Evolutionary conservation across 768 basidiomycete species (phyloP).

Genomic region (Coprinopsis marcescibilis): DNA sequence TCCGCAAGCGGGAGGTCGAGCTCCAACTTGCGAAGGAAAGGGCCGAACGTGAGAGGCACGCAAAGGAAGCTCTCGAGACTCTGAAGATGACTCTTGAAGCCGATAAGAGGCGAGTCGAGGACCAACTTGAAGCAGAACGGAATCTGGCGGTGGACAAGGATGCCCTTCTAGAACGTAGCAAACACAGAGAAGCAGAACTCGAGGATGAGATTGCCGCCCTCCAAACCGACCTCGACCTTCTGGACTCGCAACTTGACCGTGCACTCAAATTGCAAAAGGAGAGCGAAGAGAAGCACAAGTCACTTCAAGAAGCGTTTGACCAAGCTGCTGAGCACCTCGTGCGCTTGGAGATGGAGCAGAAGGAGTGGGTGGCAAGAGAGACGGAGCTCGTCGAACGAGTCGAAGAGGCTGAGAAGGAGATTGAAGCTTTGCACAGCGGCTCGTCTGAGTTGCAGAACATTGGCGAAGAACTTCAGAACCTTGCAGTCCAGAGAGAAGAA

Average conservation of each 20-base stretch:
- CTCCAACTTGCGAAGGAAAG: slow-evolving; percentile 73
- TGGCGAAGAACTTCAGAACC: slow-evolving; percentile 63
- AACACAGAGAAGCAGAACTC: slow-evolving; percentile 77
- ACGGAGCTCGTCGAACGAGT: slow-evolving; percentile 54
- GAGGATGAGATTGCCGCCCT: slow-evolving; percentile 79
- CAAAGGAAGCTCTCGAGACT: slow-evolving; percentile 70
- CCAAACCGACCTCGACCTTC: slow-evolving; percentile 75
- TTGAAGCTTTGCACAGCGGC: slow-evolving; percentile 51
- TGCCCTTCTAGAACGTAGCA: slow-evolving; percentile 71
- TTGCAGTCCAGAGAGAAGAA: slow-evolving; percentile 73
- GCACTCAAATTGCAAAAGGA: slow-evolving; percentile 74
- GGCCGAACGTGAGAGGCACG: slow-evolving; percentile 81
- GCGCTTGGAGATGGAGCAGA: slow-evolving; percentile 71
- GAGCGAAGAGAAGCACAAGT: slow-evolving; percentile 71
- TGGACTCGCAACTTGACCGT: slow-evolving; percentile 83
- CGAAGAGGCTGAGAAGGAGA: slow-evolving; percentile 49
- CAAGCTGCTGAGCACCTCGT: slow-evolving; percentile 84
- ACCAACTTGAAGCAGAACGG: slow-evolving; percentile 79
- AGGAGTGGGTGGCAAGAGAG: slow-evolving; percentile 62
- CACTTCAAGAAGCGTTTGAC: slow-evolving; percentile 68
- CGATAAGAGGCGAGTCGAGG: slow-evolving; percentile 78
- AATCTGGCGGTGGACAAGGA: slow-evolving; percentile 80
- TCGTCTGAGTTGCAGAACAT: slow-evolving; percentile 59
- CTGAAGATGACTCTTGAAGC: slow-evolving; percentile 78
- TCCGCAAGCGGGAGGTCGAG: slow-evolving; percentile 83